Evolutionary conservation across 768 basidiomycete species (phyloP).

Genomic region (Panellus pusillus): DNA sequence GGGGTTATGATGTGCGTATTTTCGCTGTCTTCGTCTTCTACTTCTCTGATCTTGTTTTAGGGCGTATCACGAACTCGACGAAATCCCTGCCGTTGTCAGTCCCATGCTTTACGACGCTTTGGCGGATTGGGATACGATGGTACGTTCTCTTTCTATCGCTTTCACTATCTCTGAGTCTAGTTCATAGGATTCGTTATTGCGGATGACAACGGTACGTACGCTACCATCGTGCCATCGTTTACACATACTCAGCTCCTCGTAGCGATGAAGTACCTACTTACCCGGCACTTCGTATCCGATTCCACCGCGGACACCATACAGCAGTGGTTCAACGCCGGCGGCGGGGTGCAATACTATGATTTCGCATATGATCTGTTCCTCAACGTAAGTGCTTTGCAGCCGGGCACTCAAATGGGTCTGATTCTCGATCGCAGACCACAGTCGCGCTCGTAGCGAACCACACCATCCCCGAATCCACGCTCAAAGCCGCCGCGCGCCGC

Average conservation of each 20-base stretch:
- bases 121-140: slow-evolving; percentile 28
- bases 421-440: slow-evolving; percentile 9
- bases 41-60: slow-evolving; percentile 5
- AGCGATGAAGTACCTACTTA: slow-evolving; percentile 21
- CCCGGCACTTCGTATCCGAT: slow-evolving; percentile 19
- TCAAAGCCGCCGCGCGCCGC: slow-evolving; percentile 21
- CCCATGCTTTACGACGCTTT: slow-evolving; percentile 25
- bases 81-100: slow-evolving; percentile 25
- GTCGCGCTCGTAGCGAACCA: slow-evolving; percentile 21
- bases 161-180: neutral
- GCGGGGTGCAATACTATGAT: slow-evolving; percentile 27
- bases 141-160: neutral
- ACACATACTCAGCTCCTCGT: neutral
- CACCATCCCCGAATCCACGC: slow-evolving; percentile 19
- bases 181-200: slow-evolving; percentile 19
- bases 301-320: slow-evolving; percentile 26
- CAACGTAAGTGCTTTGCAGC: slow-evolving; percentile 19
- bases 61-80: slow-evolving; percentile 29
- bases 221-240: neutral
- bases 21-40: neutral
- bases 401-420: neutral
- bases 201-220: slow-evolving; percentile 23
- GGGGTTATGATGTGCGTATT: slow-evolving; percentile 26
- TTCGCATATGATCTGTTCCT: slow-evolving; percentile 21
- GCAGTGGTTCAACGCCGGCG: slow-evolving; percentile 30